Conservation (phyloP, 2,329 filamentous ascomycete genomes). For the Neonectria ditissima region DNA sequence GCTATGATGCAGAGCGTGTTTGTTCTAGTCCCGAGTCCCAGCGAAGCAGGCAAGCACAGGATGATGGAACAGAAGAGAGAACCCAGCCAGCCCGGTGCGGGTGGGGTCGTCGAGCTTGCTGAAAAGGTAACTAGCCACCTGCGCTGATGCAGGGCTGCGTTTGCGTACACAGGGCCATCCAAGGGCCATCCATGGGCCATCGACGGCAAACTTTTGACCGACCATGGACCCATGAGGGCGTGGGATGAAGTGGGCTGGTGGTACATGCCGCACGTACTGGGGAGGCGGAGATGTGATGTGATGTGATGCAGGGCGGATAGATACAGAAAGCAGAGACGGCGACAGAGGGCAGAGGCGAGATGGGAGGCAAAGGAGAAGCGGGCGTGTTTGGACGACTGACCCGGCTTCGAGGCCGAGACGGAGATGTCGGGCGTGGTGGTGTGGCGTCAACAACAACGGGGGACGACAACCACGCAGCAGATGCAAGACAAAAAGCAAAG, state of each 20-base stretch:
- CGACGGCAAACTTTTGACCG: background rate
- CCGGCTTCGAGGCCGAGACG: background rate
- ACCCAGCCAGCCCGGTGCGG: slow-evolving; percentile 15
- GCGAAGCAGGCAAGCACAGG: slow-evolving; percentile 5
- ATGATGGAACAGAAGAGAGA: background rate
- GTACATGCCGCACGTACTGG: background rate
- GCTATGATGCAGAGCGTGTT: slow-evolving; percentile 38
- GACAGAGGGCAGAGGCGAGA: background rate
- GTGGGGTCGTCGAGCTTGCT: slow-evolving; percentile 23
- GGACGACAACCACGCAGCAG: background rate
- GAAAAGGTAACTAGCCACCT: slow-evolving; percentile 5
- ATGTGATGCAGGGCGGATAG: slow-evolving; percentile 2
- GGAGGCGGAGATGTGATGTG: slow-evolving; percentile 5
- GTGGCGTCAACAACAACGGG: background rate
- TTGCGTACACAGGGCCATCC: slow-evolving; percentile 12
- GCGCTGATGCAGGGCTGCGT: slow-evolving; percentile 23
- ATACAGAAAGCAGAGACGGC: slow-evolving; percentile 3
- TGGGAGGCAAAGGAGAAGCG: background rate
- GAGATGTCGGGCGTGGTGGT: background rate
- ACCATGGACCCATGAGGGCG: slow-evolving; percentile 16
- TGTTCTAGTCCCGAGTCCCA: slow-evolving; percentile 16
- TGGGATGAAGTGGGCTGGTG: slow-evolving; percentile 15
- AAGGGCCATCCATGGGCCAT: slow-evolving; percentile 16
- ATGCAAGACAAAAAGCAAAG: background rate
- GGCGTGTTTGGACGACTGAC: background rate